Percentiles rank a stretch among this genome's conserved stretches.
Evolutionary conservation across 306 rosid genomes (phyloP).

Genomic region (Glycine soja): DNA sequence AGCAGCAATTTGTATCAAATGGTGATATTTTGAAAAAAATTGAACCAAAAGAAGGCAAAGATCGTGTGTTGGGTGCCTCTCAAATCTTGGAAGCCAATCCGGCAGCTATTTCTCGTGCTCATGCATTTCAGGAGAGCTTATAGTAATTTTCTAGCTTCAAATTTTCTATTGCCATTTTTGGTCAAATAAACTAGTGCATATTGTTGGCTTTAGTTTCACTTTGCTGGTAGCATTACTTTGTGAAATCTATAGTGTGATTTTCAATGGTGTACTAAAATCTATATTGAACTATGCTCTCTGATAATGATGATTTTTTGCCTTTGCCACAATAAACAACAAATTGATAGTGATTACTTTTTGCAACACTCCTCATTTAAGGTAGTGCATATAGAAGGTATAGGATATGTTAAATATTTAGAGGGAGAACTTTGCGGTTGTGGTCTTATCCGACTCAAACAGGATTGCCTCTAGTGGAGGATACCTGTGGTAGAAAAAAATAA

Average conservation of each 20-base stretch:
- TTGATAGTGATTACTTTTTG: constrained; percentile 22
- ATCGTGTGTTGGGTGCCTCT: constrained; percentile 46
- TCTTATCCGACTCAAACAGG: no score
- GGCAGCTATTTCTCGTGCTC: constrained; percentile 50
- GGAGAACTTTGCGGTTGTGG: no score
- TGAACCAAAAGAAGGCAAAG: constrained; percentile 51
- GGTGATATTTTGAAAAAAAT: constrained; percentile 12
- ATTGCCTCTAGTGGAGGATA: no score
- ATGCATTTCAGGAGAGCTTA: constrained; percentile 50
- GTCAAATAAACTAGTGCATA: constrained; percentile 46
- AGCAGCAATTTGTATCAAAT: constrained; percentile 31
- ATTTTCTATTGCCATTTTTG: constrained; percentile 38
- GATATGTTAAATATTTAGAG: background rate
- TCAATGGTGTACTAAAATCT: constrained; percentile 37
- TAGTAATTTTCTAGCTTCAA: constrained; percentile 40
- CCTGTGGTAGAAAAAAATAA: no score
- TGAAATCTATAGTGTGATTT: constrained; percentile 37
- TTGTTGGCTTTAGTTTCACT: constrained; percentile 35
- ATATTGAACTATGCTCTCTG: constrained; percentile 29
- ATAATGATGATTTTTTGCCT: constrained; percentile 32
- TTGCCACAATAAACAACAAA: constrained; percentile 19
- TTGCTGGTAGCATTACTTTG: constrained; percentile 27
- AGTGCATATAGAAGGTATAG: background rate
- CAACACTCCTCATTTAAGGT: constrained; percentile 10
- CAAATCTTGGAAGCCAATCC: constrained; percentile 58